Evolutionary conservation across 75 land plant genomes (phyloP), one percentile per base, ranked within the genome.

Genomic region (Pinus tabuliformis): DNA sequence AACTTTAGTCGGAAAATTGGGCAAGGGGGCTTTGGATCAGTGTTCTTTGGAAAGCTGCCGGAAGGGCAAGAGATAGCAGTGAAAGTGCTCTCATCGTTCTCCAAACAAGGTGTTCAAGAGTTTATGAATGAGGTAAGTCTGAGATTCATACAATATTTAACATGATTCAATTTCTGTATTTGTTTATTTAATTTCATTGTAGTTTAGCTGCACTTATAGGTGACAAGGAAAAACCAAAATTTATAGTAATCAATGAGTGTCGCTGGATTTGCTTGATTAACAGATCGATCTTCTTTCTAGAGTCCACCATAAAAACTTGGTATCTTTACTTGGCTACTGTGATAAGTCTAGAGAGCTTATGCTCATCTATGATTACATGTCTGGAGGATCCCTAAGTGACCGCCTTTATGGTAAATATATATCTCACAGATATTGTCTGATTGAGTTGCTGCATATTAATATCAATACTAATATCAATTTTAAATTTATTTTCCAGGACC

Each of bases 351-450:
- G 57, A 12, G 82, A 83, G 37, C 79, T 80, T 16, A 74, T 81
- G 14, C 91, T 86, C 59, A 78, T 81, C 11, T 89, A 89, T 59
- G 91, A 89, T 22, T 83, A 66, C 73, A 86, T 86, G 91, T 77
- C 76, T 33, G 73, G 79, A 20, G 91, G 91, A 12, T 86, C 89
- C 73, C 77, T 89, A 52, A 87, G 81, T 39, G 81, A 88, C 79
- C 87, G 85, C 63, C 83, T 82, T 22, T 88, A 37, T 6, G 70
- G 70, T 65, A 36, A 65, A 17, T 58, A 58, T 58, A 33, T 33
- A 0, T 5, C 6, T 5, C 42, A 5, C 6, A 5, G 4, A 39
- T 39, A 39, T 5, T 39, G 42, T 39, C 6, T 57, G 18, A 15
- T 57, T 9, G 14, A 17, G 14, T 57, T 57, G 14, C 58, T 0